A percentile compares a stretch with the other conserved stretches of the same genome.
Conservation (phyloP, 306 rosid genomes). For the Crataegus laevigata region DNA sequence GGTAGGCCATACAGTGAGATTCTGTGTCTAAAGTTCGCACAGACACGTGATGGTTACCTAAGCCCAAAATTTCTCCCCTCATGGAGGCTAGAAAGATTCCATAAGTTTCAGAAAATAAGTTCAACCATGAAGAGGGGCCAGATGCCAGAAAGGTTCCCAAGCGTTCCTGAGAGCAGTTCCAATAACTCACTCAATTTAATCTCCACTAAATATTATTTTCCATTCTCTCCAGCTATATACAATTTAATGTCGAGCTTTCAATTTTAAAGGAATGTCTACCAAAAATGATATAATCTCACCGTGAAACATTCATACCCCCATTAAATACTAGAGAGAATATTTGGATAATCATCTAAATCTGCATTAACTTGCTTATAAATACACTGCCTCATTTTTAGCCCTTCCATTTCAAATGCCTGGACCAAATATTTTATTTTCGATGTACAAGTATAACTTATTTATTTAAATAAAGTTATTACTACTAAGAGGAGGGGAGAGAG, state of each 20-base stretch:
- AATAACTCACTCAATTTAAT: neutral
- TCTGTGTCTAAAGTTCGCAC: too few species aligned
- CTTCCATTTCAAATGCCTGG: neutral
- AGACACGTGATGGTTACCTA: too few species aligned
- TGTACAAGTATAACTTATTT: neutral
- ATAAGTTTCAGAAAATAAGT: neutral
- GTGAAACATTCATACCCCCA: constrained; percentile 1
- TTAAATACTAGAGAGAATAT: neutral
- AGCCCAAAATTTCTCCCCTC: neutral
- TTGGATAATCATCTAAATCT: constrained; percentile 26
- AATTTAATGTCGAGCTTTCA: constrained; percentile 15
- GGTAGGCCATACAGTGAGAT: too few species aligned
- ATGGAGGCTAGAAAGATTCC: neutral
- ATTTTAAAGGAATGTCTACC: constrained; percentile 38
- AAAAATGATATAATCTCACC: constrained; percentile 24
- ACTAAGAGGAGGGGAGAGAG: too few species aligned
- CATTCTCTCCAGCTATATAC: neutral
- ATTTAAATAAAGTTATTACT: too few species aligned
- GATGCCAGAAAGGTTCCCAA: constrained; percentile 5
- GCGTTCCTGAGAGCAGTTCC: neutral
- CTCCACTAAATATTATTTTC: neutral
- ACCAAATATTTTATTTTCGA: neutral
- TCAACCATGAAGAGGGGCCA: constrained; percentile 2
- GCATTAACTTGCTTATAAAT: constrained; percentile 24
- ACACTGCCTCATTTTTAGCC: constrained; percentile 22